Base-by-base conservation (phyloP, 2,329 filamentous ascomycete genomes). In the Zymoseptoria tritici region DNA sequence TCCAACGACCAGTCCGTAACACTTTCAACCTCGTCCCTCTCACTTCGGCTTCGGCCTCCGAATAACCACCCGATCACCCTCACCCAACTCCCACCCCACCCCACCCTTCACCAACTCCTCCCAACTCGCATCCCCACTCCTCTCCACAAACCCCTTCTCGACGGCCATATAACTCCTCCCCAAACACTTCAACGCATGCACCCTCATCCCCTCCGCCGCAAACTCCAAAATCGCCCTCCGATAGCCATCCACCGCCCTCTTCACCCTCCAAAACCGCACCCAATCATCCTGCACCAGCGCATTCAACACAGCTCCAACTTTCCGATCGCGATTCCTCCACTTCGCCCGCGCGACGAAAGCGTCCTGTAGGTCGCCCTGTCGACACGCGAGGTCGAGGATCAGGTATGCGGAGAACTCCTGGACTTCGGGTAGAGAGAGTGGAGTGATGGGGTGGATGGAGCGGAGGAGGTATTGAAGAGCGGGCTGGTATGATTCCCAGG, bases 401-500 rank as follows among this genome's bases (percentile, higher is more conserved):
- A 91, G 81, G 69, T 96, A 96, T 31, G 85, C 83, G 2, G 86
- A 84, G 56, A 95, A 88, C 68, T 97, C 94, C 54, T 86, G 83
- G 3, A 91, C 76, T 70, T 96, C 91, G 5, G 87, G 79, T 2
- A 80, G 78, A 0, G 88, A 85, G 20, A 97, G 83, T 1, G 72
- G 86, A 55, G 86, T 83, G 2, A 79, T 74, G 0, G 81, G 79
- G 67, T 95, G 89, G 62, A 97, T 85, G 7, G 78, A 76, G 52
- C 85, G 82, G 11, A 99, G 79, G 2, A 97, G 82, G 68, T 96
- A 85, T 49, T 89, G 82, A 21, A 97, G 83, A 1, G 93, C 91
- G 0, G 93, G 91, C 64, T 93, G 88, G 73, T 97, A 99, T 1
- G 91, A 91, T 67, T 96, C 90, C 67, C 88, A 89, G 67, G 95